A percentile compares a stretch with the other conserved stretches of the same genome.
phyloP scores from a whole-genome alignment of 129 eudicot species.

The Tanacetum coccineum region DNA sequence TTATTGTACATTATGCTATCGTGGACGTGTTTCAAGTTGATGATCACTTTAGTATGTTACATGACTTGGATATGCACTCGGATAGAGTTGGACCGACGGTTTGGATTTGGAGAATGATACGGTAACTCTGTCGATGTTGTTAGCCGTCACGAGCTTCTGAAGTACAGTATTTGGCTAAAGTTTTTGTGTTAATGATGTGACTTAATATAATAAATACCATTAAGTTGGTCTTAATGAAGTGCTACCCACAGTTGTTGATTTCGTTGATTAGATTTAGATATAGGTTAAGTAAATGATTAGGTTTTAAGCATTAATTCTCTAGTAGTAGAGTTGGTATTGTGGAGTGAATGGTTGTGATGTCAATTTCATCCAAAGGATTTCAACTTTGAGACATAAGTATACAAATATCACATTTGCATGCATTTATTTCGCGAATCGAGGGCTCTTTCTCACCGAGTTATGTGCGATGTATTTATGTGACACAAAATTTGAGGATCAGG shows the following conservation, averaged over 20 bases:
- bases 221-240: neutral
- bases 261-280: neutral
- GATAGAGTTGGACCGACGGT: neutral
- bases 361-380: neutral
- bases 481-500: too few relatives aligned
- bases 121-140: neutral
- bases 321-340: neutral
- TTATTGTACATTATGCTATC: neutral
- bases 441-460: too few relatives aligned
- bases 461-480: too few relatives aligned
- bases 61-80: neutral
- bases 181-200: neutral
- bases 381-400: neutral
- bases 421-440: too few relatives aligned
- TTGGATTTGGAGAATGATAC: neutral
- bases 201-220: slow-evolving; percentile 13
- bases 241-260: slow-evolving; percentile 1
- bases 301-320: neutral
- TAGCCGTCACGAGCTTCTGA: neutral
- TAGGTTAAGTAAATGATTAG: neutral
- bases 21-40: neutral
- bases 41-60: slow-evolving; percentile 13
- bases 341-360: neutral
- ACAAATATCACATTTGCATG: neutral
- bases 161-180: neutral